Conservation (phyloP, 176 grass and related monocot species). For the Chrysopogon serrulatus region DNA sequence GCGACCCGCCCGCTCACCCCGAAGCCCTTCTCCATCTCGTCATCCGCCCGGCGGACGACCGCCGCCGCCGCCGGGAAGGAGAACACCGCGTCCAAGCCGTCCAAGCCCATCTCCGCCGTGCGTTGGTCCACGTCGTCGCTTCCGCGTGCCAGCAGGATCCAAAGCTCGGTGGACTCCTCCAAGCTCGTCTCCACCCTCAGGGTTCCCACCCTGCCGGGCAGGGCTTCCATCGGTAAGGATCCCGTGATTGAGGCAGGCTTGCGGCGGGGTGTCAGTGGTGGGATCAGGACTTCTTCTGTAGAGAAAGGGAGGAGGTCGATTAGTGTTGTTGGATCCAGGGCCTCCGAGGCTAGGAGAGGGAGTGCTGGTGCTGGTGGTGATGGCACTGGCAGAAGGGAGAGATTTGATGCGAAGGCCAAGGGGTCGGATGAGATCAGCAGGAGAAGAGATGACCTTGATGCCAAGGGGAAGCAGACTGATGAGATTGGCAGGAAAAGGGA, state of each 20-base stretch:
- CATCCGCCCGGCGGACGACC: constrained; percentile 28
- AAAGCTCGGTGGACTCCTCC: constrained; percentile 50
- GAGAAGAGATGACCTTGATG: constrained; percentile 40
- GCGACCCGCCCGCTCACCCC: constrained; percentile 45
- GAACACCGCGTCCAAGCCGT: constrained; percentile 29
- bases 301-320: constrained; percentile 48
- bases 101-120: constrained; percentile 40
- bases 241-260: constrained; percentile 24
- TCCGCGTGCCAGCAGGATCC: constrained; percentile 62
- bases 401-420: constrained; percentile 18
- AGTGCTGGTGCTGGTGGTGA: not conserved
- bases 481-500: constrained; percentile 31
- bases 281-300: constrained; percentile 48
- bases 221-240: constrained; percentile 42
- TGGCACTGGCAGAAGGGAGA: constrained; percentile 15
- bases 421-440: constrained; percentile 16
- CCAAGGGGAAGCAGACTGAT: constrained; percentile 29
- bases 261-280: constrained; percentile 50
- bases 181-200: constrained; percentile 34
- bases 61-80: constrained; percentile 39
- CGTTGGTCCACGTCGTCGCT: constrained; percentile 84
- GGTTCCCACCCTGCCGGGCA: constrained; percentile 40
- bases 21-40: constrained; percentile 19
- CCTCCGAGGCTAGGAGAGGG: constrained; percentile 23
- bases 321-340: constrained; percentile 5